Conservation (phyloP, 225 moss, liverwort and hornwort species). For the Polytrichum commune region DNA sequence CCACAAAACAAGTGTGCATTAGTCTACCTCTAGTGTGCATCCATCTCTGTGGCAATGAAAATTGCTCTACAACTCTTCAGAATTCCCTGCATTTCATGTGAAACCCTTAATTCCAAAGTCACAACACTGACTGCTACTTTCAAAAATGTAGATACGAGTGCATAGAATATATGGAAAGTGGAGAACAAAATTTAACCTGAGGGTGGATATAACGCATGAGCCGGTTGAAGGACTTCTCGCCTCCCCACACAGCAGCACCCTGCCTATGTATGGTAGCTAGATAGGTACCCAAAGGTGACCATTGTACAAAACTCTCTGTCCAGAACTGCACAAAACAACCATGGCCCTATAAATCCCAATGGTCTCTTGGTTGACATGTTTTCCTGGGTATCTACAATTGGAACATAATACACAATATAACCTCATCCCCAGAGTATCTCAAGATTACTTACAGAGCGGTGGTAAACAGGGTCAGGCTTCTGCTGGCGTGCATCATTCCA, state of each 20-base stretch:
- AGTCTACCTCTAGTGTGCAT: too few relatives aligned
- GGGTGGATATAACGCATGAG: conserved; percentile 97
- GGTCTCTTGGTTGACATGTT: too few relatives aligned
- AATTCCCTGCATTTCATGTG: too few relatives aligned
- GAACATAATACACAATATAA: too few relatives aligned
- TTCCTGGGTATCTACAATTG: too few relatives aligned
- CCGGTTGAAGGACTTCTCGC: conserved; percentile 92
- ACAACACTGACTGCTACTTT: too few relatives aligned
- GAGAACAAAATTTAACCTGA: conserved; percentile 43
- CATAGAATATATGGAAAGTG: not conserved
- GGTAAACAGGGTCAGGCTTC: conserved; percentile 95
- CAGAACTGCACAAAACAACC: conserved; percentile 56
- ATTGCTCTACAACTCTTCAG: too few relatives aligned
- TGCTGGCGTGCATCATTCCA: conserved; percentile 94
- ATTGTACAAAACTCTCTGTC: conserved; percentile 99
- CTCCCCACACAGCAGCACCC: conserved; percentile 99
- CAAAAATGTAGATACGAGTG: too few relatives aligned
- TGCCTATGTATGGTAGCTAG: conserved; percentile 98
- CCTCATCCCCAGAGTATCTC: too few relatives aligned
- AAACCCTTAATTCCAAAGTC: too few relatives aligned
- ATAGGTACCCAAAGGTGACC: conserved; percentile 97
- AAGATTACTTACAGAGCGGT: conserved; percentile 64
- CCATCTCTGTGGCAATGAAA: too few relatives aligned
- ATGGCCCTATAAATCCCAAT: too few relatives aligned
- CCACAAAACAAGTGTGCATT: not conserved